Evolutionary conservation across 345 rosid species (phyloP).

Genomic region (thale cress (Arabidopsis thaliana)): DNA sequence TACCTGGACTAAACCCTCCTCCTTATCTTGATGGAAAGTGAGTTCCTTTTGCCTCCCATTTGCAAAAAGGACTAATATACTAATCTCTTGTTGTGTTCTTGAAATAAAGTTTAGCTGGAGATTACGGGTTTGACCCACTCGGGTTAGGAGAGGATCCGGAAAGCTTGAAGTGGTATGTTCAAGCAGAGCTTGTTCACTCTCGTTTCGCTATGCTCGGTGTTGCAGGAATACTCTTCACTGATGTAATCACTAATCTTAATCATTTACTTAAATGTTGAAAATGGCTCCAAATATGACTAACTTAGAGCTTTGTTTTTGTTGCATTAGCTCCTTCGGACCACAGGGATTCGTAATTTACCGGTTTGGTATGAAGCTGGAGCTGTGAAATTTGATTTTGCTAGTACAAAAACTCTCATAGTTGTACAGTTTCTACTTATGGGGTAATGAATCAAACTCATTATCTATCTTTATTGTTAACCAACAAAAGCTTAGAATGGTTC

Average conservation of each 20-base stretch:
- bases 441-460: slow-evolving; percentile 42
- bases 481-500: not conserved
- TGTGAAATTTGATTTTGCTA: slow-evolving; percentile 72
- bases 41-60: slow-evolving; percentile 33
- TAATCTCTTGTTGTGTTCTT: not conserved
- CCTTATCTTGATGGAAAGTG: slow-evolving; percentile 88
- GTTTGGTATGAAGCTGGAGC: slow-evolving; percentile 99
- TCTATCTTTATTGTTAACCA: not conserved
- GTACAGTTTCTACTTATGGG: slow-evolving; percentile 89
- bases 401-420: slow-evolving; percentile 67
- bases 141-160: slow-evolving; percentile 91
- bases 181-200: slow-evolving; percentile 90
- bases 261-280: not conserved
- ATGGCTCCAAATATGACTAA: not conserved
- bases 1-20: slow-evolving; percentile 92
- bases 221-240: slow-evolving; percentile 93
- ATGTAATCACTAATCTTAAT: slow-evolving; percentile 46
- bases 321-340: slow-evolving; percentile 70
- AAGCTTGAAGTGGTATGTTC: slow-evolving; percentile 95
- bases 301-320: slow-evolving; percentile 20
- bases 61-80: not conserved
- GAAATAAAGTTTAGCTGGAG: slow-evolving; percentile 68
- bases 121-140: slow-evolving; percentile 92
- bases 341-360: slow-evolving; percentile 72
- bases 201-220: slow-evolving; percentile 97